Evolutionary conservation across 1,284 basidiomycete species (phyloP).

Genomic region (Microbotryum scabiosae): DNA sequence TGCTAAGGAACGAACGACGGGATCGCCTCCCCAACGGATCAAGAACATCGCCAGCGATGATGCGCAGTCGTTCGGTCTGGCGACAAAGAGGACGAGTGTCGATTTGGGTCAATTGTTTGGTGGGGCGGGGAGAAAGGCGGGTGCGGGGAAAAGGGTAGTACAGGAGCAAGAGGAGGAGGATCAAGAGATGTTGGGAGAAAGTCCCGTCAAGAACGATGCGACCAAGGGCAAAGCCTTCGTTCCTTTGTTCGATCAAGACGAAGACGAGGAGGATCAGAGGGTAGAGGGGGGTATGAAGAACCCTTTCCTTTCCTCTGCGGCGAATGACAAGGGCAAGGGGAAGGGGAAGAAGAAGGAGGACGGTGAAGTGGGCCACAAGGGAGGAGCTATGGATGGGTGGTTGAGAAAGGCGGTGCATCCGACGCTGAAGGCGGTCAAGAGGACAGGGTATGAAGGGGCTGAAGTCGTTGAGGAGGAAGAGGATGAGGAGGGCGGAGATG

Average conservation of each 20-base stretch:
- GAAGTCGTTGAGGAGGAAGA: neutral
- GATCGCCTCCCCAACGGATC: neutral
- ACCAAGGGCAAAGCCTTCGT: neutral
- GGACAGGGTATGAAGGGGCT: conserved; percentile 2
- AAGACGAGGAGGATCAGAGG: neutral
- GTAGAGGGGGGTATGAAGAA: neutral
- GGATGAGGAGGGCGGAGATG: conserved; percentile 1
- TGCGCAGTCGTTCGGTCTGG: no score
- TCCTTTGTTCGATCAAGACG: neutral
- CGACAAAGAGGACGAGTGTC: neutral
- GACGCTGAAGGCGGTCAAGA: neutral
- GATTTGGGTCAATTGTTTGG: neutral
- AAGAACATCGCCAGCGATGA: no score
- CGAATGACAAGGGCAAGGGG: neutral
- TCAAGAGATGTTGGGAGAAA: neutral
- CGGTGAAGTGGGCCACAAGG: conserved; percentile 1
- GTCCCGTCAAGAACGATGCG: neutral
- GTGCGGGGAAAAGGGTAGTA: no score
- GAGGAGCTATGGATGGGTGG: neutral
- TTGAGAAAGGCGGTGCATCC: neutral
- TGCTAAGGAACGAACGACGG: no score
- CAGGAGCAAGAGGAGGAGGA: neutral
- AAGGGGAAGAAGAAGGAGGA: neutral
- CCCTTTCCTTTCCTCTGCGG: neutral
- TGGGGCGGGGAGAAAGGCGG: neutral